Evolutionary conservation across 2,329 filamentous ascomycete species (phyloP), one percentile per base, ranked within the genome.

Genomic region (Dactylellina parvicollis): DNA sequence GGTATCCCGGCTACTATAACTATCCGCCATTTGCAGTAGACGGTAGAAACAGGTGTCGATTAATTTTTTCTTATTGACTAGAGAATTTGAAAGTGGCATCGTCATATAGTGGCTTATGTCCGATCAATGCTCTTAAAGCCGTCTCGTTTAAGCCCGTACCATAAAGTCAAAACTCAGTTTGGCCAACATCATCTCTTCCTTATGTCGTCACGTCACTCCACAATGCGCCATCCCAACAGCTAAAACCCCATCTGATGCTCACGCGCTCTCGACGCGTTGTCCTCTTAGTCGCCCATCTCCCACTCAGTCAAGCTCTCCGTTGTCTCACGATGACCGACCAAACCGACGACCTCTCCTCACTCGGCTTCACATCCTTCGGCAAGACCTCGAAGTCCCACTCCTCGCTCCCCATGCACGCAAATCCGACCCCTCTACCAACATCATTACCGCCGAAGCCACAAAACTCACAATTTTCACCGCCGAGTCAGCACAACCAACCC

Each of bases 281-380:
- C 10, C 30, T 38, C 49, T 22, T 36, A 42, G 2, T 16, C 8
- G 9, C 12, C 55, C 12, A 7, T 14, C 9, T 36, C 24, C 20
- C n/a, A 18, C n/a, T 24, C 55, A 24, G 1, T 32, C 38, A 38
- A 24, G 4, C 38, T 36, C 2, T 22, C 24, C 34, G 12, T 34
- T 44, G 16, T 12, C 34, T n/a, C 47, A 12, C 57, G 30, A 60
- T 73, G 69, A 49, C 52, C 20, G 69, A 72, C 20, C 0, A 26
- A 34, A 3, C 20, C 38, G 49, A 56, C 26, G 69, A 73, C 67
- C 59, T 73, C 59, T 46, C 60, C 46, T 66, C 60, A 4, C 55
- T 73, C 20, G 69, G 69, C 36, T 73, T 73, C 54, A 73, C 69
- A 22, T 47, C 69, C 60, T 73, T 73, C 55, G 69, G 69, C 3